These are phyloP conservation scores for Ceratocystis albifundus DNA, from an alignment of 2,329 filamentous ascomycete genomes.

Conservation along the genomic window DNA sequence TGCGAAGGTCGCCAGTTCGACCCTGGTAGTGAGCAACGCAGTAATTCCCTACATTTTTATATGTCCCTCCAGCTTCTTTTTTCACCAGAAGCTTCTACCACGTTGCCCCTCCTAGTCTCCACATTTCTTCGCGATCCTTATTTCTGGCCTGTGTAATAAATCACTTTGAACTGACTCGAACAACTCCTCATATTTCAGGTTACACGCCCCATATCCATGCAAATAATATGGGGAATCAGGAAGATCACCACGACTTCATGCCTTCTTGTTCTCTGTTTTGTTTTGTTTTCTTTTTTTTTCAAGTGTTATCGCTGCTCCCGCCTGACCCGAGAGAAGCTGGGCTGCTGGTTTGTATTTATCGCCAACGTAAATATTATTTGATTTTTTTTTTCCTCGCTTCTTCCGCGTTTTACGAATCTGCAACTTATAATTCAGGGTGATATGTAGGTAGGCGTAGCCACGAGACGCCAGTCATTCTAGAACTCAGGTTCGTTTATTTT, in stretches of 20 bases:
- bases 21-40: constrained; percentile 22
- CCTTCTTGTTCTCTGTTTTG: not conserved
- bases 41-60: constrained; percentile 1
- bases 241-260: not conserved
- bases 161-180: not conserved
- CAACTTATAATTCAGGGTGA: no score
- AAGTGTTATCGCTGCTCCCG: not conserved
- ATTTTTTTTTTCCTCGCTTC: not conserved
- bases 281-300: not conserved
- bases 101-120: not conserved
- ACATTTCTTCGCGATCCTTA: not conserved
- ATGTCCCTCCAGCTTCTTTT: not conserved
- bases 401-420: not conserved
- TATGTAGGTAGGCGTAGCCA: no score
- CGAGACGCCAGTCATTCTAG: no score
- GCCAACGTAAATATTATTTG: not conserved
- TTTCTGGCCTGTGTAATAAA: not conserved
- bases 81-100: not conserved
- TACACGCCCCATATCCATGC: not conserved
- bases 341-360: not conserved
- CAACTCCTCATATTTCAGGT: not conserved
- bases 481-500: not conserved
- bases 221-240: not conserved
- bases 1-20: constrained; percentile 22
- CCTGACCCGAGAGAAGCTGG: not conserved